phyloP scores from a whole-genome alignment of 768 basidiomycete genomes.

The Boletus rubropictus region DNA sequence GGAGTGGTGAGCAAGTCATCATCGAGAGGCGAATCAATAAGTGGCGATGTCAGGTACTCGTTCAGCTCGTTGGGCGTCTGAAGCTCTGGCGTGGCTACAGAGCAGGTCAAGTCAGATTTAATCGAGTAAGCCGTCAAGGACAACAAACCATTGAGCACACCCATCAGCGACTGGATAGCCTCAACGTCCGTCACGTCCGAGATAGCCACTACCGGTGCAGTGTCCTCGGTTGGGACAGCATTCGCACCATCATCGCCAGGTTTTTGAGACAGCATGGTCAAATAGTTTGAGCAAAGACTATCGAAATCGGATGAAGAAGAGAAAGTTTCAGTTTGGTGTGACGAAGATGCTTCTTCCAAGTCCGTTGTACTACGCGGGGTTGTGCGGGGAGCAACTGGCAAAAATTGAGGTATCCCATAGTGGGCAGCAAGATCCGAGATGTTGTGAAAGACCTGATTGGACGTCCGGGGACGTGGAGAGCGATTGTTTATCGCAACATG shows the following conservation, averaged over 20 bases:
- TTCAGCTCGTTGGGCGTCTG: constrained; percentile 33
- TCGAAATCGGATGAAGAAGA: constrained; percentile 34
- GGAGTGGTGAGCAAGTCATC: constrained; percentile 42
- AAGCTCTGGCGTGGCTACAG: constrained; percentile 34
- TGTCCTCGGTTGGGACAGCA: constrained; percentile 28
- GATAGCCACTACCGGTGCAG: constrained; percentile 22
- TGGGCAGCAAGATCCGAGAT: constrained; percentile 67
- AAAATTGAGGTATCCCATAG: constrained; percentile 70
- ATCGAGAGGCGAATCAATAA: constrained; percentile 44
- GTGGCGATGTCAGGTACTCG: constrained; percentile 43
- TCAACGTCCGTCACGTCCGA: constrained; percentile 22
- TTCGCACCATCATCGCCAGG: constrained; percentile 36
- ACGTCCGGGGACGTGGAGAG: constrained; percentile 62
- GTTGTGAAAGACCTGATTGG: constrained; percentile 55
- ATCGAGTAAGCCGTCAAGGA: not conserved
- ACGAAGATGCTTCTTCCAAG: constrained; percentile 30
- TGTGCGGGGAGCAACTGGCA: constrained; percentile 65
- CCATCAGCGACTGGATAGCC: constrained; percentile 35
- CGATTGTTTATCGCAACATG: constrained; percentile 55
- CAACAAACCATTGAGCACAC: constrained; percentile 35
- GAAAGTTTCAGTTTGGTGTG: constrained; percentile 23
- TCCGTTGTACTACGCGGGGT: constrained; percentile 39
- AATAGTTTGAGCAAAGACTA: constrained; percentile 54
- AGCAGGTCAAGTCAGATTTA: not conserved
- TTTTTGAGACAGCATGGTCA: constrained; percentile 60